These are phyloP conservation scores for Gossypium aridum DNA, from an alignment of 441 rosid species.

Conservation along the genomic window DNA sequence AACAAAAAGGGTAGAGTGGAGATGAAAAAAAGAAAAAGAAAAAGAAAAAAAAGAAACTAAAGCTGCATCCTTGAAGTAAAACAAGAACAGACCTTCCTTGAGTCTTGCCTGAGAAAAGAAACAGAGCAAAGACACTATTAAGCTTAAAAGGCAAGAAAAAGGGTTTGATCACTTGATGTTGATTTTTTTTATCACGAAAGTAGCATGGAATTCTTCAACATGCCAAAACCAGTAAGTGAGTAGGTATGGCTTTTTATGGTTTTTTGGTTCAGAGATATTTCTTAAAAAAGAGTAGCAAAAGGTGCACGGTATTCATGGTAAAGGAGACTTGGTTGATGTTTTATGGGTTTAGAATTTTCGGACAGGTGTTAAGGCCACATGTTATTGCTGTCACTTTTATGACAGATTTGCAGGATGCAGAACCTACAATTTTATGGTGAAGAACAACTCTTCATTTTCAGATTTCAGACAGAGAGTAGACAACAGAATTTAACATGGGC, in stretches of 20 bases:
- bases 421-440: background rate
- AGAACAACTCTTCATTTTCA: background rate
- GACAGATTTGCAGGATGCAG: background rate
- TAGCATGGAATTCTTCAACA: background rate
- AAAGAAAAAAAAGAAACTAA: background rate
- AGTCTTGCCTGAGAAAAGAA: background rate
- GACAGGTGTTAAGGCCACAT: background rate
- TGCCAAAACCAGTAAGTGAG: background rate
- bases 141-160: background rate
- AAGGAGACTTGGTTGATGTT: background rate
- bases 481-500: background rate
- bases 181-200: constrained; percentile 1
- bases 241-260: background rate
- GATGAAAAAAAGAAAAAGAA: background rate
- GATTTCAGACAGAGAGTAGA: background rate
- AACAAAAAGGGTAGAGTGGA: background rate
- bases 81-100: background rate
- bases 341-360: background rate
- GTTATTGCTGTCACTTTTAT: background rate
- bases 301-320: background rate
- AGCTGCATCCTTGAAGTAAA: background rate
- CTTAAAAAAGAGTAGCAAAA: background rate
- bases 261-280: background rate
- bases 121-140: background rate
- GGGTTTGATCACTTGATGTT: background rate